Evolutionary conservation across 1,284 basidiomycete species (phyloP), one percentile per base, ranked within the genome.

Genomic region (Sanguinoderma infundibulare): DNA sequence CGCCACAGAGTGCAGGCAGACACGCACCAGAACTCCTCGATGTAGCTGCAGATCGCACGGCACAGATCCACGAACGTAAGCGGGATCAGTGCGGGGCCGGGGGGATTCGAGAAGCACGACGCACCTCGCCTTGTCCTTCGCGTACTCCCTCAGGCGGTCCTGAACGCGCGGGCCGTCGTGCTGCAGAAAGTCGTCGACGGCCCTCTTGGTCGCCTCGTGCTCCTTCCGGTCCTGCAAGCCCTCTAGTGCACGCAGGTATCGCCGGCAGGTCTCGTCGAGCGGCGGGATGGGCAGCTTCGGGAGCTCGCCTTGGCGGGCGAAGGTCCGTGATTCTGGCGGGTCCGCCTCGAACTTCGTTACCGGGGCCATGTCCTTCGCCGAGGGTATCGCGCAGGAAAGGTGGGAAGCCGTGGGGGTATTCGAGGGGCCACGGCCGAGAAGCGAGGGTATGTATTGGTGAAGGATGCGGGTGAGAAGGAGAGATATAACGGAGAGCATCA

Each of bases 1-100:
- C 46, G 12, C 28, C 9, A 26, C 15, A 32, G 46, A 49, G n/a
- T 28, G 28, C n/a, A 32, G n/a, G 8, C 8, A 32, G 9, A 2
- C 17, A n/a, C 61, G 42, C 44, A 94, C 96, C 96, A 98, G 76
- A 98, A 98, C 73, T 98, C 96, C 70, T 98, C 96, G 73, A 98
- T 98, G 75, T 98, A 98, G 73, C 92, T 95, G 75, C 24, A 9
- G 32, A 51, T 32, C 32, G 32, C 32, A 32, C 32, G 24, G 28
- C 28, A 49, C 46, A 26, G 17, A 49, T 17, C 46, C 28, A 28
- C 42, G 35, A 53, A 22, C 35, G 63, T 61, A 22, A 62, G 60
- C 62, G 60, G 40, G 50, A 49, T 24, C 58, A 61, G 49, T 6
- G 40, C 46, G 50, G 53, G 22, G 15, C 53, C 26, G 2, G 42